Percentiles rank a stretch among this genome's conserved stretches.
Evolutionary conservation across 306 rosid species (phyloP).

Genomic region (Castanea mollissima): DNA sequence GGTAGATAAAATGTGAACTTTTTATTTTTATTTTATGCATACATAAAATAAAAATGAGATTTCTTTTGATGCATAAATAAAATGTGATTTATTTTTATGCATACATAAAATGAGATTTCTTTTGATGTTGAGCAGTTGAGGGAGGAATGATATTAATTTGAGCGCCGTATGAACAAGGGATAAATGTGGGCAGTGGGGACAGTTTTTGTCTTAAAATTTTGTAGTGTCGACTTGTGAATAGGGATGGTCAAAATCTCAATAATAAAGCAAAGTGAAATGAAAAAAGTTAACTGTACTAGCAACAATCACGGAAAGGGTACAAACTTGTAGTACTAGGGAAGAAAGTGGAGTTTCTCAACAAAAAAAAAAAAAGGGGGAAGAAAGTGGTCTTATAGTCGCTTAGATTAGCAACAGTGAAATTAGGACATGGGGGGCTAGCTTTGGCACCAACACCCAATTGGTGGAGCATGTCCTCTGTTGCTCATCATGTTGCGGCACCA

Average conservation of each 20-base stretch:
- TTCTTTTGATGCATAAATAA: not conserved
- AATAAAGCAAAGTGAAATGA: not conserved
- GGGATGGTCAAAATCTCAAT: not conserved
- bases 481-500: constrained; percentile 20
- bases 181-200: not conserved
- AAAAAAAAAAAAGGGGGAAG: not conserved
- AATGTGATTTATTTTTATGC: not conserved
- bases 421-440: constrained; percentile 17
- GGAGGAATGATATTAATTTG: not conserved
- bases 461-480: constrained; percentile 20
- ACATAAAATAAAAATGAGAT: not conserved
- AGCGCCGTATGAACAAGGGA: not conserved
- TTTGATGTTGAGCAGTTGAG: not conserved
- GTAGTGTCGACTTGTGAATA: not conserved
- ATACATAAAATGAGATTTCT: not conserved
- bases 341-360: not conserved
- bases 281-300: constrained; percentile 30
- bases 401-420: constrained; percentile 36
- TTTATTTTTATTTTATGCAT: too few species aligned
- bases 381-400: not conserved
- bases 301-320: constrained; percentile 53
- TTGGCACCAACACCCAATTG: not conserved
- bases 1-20: too few species aligned
- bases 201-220: not conserved
- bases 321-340: constrained; percentile 16